Evolutionary conservation across 129 eudicot genomes (phyloP).

Genomic region (Centella asiatica): DNA sequence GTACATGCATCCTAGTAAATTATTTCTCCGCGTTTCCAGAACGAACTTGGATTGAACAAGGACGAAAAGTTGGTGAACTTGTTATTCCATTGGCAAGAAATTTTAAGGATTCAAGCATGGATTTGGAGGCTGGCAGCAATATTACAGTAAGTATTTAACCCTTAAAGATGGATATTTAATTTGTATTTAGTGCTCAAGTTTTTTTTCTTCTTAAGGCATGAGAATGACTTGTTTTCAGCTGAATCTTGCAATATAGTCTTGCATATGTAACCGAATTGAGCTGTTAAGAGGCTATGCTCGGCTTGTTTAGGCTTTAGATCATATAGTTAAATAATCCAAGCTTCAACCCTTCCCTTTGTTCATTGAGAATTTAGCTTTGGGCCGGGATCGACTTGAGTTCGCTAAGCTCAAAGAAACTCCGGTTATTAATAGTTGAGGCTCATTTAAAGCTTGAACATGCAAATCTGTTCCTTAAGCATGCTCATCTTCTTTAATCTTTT

Average conservation of each 20-base stretch:
- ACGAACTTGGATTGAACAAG: constrained; percentile 87
- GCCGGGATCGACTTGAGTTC: no score
- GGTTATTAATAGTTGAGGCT: no score
- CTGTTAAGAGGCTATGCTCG: no score
- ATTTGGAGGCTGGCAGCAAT: constrained; percentile 47
- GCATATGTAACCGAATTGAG: neutral
- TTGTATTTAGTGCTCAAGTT: neutral
- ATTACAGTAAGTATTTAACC: constrained; percentile 29
- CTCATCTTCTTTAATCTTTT: no score
- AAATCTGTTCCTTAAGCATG: no score
- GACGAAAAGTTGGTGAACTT: constrained; percentile 81
- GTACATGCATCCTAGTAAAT: constrained; percentile 9
- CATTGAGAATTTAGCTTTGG: no score
- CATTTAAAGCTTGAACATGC: no score
- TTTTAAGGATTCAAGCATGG: constrained; percentile 38
- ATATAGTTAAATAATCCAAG: no score
- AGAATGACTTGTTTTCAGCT: neutral
- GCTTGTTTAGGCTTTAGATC: no score
- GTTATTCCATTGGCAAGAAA: constrained; percentile 68
- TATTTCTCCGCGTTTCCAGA: constrained; percentile 27
- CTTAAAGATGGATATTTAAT: neutral
- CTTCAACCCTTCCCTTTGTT: no score
- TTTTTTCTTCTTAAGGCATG: neutral
- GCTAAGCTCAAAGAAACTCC: no score
- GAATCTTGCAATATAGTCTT: neutral